Conservation (phyloP, 306 rosid species). For the Purshia tridentata region DNA sequence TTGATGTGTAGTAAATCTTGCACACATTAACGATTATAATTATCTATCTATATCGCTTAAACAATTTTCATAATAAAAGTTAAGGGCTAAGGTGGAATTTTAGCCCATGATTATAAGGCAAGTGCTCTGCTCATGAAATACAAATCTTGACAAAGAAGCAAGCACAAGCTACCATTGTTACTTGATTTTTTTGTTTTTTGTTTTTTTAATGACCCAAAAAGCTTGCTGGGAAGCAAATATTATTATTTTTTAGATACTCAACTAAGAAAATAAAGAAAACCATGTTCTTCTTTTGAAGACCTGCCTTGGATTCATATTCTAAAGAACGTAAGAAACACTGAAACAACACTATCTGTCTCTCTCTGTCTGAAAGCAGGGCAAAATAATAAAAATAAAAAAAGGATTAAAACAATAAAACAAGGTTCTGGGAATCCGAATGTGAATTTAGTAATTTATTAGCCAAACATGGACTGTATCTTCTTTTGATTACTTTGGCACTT, state of each 20-base stretch:
- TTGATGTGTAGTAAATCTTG: no score
- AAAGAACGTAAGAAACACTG: constrained; percentile 12
- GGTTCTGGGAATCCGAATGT: constrained; percentile 34
- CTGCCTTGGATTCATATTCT: constrained; percentile 10
- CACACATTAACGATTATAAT: no score
- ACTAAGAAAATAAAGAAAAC: neutral
- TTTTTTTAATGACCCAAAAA: neutral
- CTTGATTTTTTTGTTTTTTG: neutral
- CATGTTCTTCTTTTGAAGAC: neutral
- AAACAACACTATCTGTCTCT: neutral
- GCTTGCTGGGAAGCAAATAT: constrained; percentile 11
- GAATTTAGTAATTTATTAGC: constrained; percentile 17
- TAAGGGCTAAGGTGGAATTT: no score
- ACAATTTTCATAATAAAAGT: no score
- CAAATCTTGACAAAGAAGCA: constrained; percentile 1
- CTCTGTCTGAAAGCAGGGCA: constrained; percentile 4
- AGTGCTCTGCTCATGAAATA: neutral
- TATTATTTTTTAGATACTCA: neutral
- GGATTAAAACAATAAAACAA: constrained; percentile 3
- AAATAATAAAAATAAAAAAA: neutral
- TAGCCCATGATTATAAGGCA: no score
- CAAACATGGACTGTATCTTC: constrained; percentile 28
- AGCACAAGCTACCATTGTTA: constrained; percentile 4
- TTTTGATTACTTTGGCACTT: constrained; percentile 35
- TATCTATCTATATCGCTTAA: no score